Conservation (phyloP, 306 rosid species). For the Malus orientalis region DNA sequence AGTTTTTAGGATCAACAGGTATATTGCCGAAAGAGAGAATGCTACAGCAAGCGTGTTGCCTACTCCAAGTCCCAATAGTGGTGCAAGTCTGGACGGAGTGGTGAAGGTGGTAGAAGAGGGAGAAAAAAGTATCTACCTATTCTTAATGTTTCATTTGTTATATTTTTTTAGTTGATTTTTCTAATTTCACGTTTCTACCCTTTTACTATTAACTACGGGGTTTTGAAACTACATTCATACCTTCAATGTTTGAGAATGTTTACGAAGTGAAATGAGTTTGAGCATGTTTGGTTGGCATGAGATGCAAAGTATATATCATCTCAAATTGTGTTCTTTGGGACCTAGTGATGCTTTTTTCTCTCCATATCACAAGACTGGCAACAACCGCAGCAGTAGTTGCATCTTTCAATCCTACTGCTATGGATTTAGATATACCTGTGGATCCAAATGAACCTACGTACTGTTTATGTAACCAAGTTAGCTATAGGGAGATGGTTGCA, state of each 20-base stretch:
- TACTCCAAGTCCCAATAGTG: constrained; percentile 47
- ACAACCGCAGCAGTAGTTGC: constrained; percentile 16
- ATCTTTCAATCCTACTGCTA: constrained; percentile 26
- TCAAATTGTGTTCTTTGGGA: neutral
- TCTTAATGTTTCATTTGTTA: neutral
- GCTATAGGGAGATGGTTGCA: constrained; percentile 65
- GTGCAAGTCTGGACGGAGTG: constrained; percentile 52
- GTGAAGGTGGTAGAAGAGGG: constrained; percentile 74
- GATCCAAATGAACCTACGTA: constrained; percentile 62
- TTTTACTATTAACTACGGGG: neutral
- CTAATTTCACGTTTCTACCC: neutral
- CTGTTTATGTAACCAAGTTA: constrained; percentile 52
- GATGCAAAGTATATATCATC: neutral
- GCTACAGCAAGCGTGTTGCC: constrained; percentile 43
- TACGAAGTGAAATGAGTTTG: neutral
- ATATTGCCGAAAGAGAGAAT: constrained; percentile 52
- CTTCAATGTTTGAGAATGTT: neutral
- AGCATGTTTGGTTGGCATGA: neutral
- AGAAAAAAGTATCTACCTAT: constrained; percentile 62
- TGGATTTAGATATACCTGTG: constrained; percentile 48
- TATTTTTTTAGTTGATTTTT: neutral
- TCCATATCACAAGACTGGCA: constrained; percentile 34
- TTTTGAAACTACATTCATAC: neutral
- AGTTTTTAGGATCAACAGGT: too few species aligned
- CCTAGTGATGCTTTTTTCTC: neutral